Evolutionary conservation across 306 rosid species (phyloP), one percentile per base, ranked within the genome.

Genomic region (Sechiopsis laciniata): DNA sequence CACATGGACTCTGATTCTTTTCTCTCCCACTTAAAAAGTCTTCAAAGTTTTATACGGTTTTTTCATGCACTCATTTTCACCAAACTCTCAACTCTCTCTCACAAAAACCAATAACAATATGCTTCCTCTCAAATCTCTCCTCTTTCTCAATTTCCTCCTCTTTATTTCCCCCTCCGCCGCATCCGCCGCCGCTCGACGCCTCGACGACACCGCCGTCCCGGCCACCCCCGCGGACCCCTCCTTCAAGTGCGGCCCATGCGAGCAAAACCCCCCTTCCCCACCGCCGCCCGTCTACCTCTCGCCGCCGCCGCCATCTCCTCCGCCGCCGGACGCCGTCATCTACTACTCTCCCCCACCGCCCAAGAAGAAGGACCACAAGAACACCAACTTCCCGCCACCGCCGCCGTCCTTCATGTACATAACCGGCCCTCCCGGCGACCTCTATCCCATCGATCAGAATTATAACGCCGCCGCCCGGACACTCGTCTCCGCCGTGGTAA

Each of bases 261-360:
- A 45, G 1, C 73, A 68, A 3, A 68, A 68, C 20, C 40, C 56
- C 11, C 73, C 73, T 6, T 48, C 73, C 4, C 73, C 56, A 0
- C 55, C 73, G 7, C 73, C 73, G 6, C 56, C 73, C 40, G 5
- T 65, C n/a, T 65, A 65, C 54, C 73, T 55, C 11, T 48, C 73
- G 0, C 73, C 73, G 0, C 73, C 73, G 0, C 73, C 73, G 37
- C 73, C 73, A 14, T 67, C 73, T 20, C 73, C 73, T 45, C 73
- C 73, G 10, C 73, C 73, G 8, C 73, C 73, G 11, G 73, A 68
- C 19, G 7, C 13, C 12, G 3, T 68, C 12, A 5, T 10, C 56
- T 68, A 68, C 56, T 68, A 68, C 73, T 68, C 73, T 21, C 73
- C 73, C 3, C 73, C 73, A 13, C 73, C 73, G 0, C 73, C 73